phyloP scores from a whole-genome alignment of 2,329 filamentous ascomycete species.

The Dryadomyces quercus-mongolicae region DNA sequence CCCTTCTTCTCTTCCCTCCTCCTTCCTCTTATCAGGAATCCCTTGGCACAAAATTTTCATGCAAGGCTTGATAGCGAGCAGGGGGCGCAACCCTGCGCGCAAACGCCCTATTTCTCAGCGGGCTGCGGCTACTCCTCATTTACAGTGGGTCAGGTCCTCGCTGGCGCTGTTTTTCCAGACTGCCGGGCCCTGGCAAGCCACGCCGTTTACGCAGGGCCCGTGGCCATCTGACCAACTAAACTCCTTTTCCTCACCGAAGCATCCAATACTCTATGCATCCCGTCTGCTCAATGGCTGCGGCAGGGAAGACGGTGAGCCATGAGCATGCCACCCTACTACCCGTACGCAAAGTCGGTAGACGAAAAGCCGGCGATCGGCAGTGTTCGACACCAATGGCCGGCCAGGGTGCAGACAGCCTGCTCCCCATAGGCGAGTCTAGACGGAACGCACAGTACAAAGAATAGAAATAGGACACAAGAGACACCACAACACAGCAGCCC shows the following conservation, averaged over 20 bases:
- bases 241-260: background rate
- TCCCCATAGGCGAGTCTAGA: background rate
- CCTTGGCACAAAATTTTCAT: background rate
- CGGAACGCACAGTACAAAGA: background rate
- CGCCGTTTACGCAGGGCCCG: background rate
- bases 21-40: background rate
- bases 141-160: constrained; percentile 1
- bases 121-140: background rate
- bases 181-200: background rate
- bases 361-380: background rate
- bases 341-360: too few relatives aligned
- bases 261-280: background rate
- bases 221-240: background rate
- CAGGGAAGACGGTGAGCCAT: background rate
- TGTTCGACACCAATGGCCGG: background rate
- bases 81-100: background rate
- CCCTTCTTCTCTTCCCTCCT: background rate
- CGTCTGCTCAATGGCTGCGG: background rate
- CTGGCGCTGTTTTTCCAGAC: background rate
- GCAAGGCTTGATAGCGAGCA: background rate
- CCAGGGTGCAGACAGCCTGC: background rate
- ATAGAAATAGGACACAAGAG: background rate
- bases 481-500: background rate
- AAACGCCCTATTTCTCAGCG: background rate
- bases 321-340: background rate